phyloP scores from a whole-genome alignment of 768 basidiomycete species.

The Ramaria sp. region DNA sequence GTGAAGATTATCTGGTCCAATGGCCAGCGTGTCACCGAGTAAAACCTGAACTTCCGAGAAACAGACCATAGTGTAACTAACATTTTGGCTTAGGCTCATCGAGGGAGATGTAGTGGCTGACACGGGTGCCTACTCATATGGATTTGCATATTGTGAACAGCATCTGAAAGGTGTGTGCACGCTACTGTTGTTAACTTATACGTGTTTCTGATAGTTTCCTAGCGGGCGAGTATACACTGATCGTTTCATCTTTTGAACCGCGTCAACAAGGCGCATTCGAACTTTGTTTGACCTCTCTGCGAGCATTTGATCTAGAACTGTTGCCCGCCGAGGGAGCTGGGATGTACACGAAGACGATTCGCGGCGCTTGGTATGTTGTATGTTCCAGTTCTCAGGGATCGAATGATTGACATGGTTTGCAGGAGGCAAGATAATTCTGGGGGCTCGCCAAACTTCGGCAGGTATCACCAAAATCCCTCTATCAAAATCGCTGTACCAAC shows the following conservation, averaged over 20 bases:
- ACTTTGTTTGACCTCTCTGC: conserved; percentile 52
- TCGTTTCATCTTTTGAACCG: conserved; percentile 82
- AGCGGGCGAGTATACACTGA: conserved; percentile 75
- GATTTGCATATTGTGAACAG: conserved; percentile 46
- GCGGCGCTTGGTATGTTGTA: conserved; percentile 63
- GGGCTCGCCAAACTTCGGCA: conserved; percentile 56
- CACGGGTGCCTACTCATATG: conserved; percentile 77
- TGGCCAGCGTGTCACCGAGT: conserved; percentile 70
- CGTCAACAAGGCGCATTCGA: conserved; percentile 54
- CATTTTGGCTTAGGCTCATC: conserved; percentile 29
- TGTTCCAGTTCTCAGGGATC: background rate
- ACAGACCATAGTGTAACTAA: background rate
- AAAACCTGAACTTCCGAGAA: conserved; percentile 19
- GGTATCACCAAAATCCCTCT: conserved; percentile 59
- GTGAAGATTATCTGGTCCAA: conserved; percentile 63
- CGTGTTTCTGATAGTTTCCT: conserved; percentile 9
- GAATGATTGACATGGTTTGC: background rate
- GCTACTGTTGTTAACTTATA: background rate
- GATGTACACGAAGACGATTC: conserved; percentile 63
- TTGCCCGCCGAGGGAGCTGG: conserved; percentile 87
- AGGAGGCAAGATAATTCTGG: conserved; percentile 53
- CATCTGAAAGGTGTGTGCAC: conserved; percentile 45
- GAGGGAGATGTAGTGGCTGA: conserved; percentile 62
- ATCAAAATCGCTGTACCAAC: conserved; percentile 50
- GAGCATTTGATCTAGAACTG: conserved; percentile 46